These are phyloP conservation scores for Picea glauca DNA, from an alignment of 75 land plant species.

Conservation along the genomic window DNA sequence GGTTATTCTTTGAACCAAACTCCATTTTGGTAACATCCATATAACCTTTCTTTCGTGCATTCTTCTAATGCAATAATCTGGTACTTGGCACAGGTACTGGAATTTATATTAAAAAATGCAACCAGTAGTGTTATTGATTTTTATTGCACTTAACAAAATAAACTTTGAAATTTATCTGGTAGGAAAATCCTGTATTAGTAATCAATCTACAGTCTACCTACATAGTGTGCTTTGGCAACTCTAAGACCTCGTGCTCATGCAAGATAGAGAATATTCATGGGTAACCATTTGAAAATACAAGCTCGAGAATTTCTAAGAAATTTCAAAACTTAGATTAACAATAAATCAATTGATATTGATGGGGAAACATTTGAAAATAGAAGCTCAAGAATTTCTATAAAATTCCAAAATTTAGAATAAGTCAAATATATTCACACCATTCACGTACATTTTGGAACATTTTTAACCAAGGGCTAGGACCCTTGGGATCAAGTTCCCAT, in stretches of 20 bases:
- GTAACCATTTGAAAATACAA: background rate
- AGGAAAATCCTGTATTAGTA: too few relatives aligned
- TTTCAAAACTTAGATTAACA: background rate
- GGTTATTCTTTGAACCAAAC: too few relatives aligned
- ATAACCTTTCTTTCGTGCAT: too few relatives aligned
- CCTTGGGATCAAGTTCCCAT: conserved; percentile 76
- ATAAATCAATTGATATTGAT: background rate
- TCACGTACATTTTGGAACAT: conserved; percentile 94
- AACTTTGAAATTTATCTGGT: too few relatives aligned
- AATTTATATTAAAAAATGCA: too few relatives aligned
- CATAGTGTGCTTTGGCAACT: background rate
- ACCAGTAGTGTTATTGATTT: too few relatives aligned
- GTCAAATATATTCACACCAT: conserved; percentile 65
- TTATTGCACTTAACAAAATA: too few relatives aligned
- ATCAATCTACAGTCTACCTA: conserved; percentile 1
- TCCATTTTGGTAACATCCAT: too few relatives aligned
- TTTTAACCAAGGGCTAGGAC: conserved; percentile 92
- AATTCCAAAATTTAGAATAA: conserved; percentile 13
- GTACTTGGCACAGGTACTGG: too few relatives aligned
- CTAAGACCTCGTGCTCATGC: background rate
- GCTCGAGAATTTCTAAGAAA: background rate
- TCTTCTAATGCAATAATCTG: too few relatives aligned
- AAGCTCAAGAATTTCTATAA: background rate
- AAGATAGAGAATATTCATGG: too few relatives aligned
- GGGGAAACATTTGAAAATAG: too few relatives aligned